phyloP scores from a whole-genome alignment of 441 rosid genomes.

The Flueggea neowawraea region DNA sequence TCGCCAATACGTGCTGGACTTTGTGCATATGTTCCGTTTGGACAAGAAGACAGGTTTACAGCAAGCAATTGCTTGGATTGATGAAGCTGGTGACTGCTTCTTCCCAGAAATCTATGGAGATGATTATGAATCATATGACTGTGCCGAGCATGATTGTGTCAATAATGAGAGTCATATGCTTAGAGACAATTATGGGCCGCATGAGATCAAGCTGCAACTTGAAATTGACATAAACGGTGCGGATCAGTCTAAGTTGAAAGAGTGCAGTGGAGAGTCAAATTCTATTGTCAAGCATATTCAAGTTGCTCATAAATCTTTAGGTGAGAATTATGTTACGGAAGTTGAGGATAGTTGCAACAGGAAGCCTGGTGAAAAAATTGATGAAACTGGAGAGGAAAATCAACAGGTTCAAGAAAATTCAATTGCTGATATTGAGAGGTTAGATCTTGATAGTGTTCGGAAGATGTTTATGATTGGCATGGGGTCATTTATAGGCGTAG shows the following conservation, averaged over 20 bases:
- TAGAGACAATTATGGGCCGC: conserved; percentile 30
- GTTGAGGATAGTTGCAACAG: conserved; percentile 47
- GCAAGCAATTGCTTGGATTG: conserved; percentile 94
- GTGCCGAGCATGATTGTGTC: conserved; percentile 34
- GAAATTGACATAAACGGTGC: conserved; percentile 75
- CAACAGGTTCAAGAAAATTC: conserved; percentile 16
- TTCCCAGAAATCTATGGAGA: conserved; percentile 65
- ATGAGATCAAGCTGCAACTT: conserved; percentile 78
- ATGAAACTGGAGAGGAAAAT: conserved; percentile 31
- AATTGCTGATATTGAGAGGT: conserved; percentile 15
- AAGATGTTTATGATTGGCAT: conserved; percentile 56
- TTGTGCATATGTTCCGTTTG: conserved; percentile 74
- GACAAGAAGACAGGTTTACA: conserved; percentile 63
- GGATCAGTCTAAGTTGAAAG: conserved; percentile 52
- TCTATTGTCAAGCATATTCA: conserved; percentile 43
- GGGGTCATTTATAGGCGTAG: conserved; percentile 35
- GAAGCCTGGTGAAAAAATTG: conserved; percentile 36
- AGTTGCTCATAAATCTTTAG: conserved; percentile 31
- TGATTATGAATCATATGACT: conserved; percentile 31
- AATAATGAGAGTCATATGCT: conserved; percentile 17
- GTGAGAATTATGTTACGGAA: conserved; percentile 22
- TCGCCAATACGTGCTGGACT: conserved; percentile 55
- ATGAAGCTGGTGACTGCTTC: conserved; percentile 67
- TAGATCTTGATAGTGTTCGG: conserved; percentile 43
- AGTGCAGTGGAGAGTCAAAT: conserved; percentile 80